Evolutionary conservation across 1,139 yeast genomes (phyloP), one percentile per base, ranked within the genome.

Genomic region (Taphrina populina): DNA sequence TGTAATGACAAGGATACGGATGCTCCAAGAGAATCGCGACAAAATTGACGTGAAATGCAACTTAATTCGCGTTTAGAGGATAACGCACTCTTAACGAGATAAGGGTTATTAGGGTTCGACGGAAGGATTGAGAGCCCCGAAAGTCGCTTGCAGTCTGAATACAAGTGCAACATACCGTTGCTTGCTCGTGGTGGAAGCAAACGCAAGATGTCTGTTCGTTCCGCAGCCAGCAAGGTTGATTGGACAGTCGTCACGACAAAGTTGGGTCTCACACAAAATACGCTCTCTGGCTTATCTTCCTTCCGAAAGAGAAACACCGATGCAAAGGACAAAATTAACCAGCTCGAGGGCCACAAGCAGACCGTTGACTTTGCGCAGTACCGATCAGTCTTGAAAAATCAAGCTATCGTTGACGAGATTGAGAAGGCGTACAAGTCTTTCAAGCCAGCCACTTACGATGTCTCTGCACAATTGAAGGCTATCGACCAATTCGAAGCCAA

Each of bases 241-340:
- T 92, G 97, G 96, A 82, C 94, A 70, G 83, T 84, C 76, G 83
- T 92, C 70, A 80, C 87, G 70, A 77, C 94, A 65, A 82, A 92
- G 64, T 80, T 92, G 70, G 96, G 96, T 60, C 80, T 92, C 71
- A 82, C 95, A 61, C 98, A 98, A 61, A 75, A 84, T 70, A 92
- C 98, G 63, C 95, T 96, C 61, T 71, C 87, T 58, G 81, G 95
- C 44, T 78, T 92, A 70, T 80, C 92, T 59, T 80, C 95, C 40
- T 92, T 92, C 84, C 92, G 90, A 78, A 92, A 94, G 85, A 86
- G 99, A 80, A 84, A 88, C 74, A 97, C 92, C 68, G 98, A 92
- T 71, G 97, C 98, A 66, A 84, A 88, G 77, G 84, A 88, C 76
- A 80, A 80, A 69, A 75, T 85, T 66, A 74, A 77, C 65, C 82